Base-by-base conservation (phyloP, 1,139 yeast genomes). In the Zygosaccharomyces pseudobailii region DNA sequence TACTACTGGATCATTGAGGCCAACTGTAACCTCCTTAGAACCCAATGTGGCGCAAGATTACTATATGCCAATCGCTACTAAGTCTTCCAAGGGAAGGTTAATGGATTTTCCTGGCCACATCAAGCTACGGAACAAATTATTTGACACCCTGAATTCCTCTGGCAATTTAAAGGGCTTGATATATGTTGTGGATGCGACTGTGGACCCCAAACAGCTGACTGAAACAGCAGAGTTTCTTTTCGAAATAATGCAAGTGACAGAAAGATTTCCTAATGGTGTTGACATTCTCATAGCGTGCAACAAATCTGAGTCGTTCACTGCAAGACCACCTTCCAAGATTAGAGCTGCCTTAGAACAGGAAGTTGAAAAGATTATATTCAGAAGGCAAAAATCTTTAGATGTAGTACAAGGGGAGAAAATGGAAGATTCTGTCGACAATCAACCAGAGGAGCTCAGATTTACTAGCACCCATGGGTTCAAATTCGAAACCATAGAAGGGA, bases 61-160 rank as follows among this genome's bases (percentile, higher is more conserved):
- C 46, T 53, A 61, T 43, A 54, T 76, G 22, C 77, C 78, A 6
- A 62, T 68, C 13, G 50, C 61, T 39, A 52, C 45, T 33, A 48
- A 46, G 34, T 47, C 46, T 36, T 47, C 49, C 37, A 45, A 43
- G 30, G 74, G 70, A 66, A 74, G 75, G 55, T 63, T 89, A 40
- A 74, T 84, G 43, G 97, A 90, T 62, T 82, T 82, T 56, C 97
- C 97, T 2, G 97, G 97, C 6, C 92, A 86, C 66, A 70, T 78
- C 48, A 89, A 88, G 63, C 78, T 89, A 55, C 78, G 78, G 51
- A 76, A 76, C 40, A 69, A 76, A 42, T 62, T 73, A 13, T 71
- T 74, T 22, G 76, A 76, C 40, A 69, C 72, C 34, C 71, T 80
- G 24, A 66, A 68, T 41, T 71, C 72, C 33, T 68, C 82, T 40